These are phyloP conservation scores for Iodosphaeria phyllophila DNA, from an alignment of 2,329 filamentous ascomycete species.

Conservation along the genomic window DNA sequence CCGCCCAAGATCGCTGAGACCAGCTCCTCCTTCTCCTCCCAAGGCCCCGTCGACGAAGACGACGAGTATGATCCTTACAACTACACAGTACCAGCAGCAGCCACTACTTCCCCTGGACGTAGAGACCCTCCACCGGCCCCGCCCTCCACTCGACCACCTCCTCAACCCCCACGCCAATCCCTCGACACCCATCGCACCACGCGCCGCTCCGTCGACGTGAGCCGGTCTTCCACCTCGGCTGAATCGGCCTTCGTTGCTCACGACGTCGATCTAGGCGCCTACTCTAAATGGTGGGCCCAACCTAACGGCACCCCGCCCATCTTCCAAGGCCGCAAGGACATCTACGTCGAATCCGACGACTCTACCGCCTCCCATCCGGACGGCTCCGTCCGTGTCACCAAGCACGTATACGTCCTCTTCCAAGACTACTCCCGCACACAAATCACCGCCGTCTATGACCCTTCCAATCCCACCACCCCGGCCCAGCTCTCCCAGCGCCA, in stretches of 20 bases:
- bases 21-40: slow-evolving; percentile 40
- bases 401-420: slow-evolving; percentile 75
- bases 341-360: slow-evolving; percentile 70
- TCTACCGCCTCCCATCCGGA: slow-evolving; percentile 49
- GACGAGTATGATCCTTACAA: slow-evolving; percentile 56
- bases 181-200: slow-evolving; percentile 40
- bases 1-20: slow-evolving; percentile 26
- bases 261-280: slow-evolving; percentile 61
- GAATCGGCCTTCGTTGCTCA: slow-evolving; percentile 75
- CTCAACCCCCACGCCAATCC: slow-evolving; percentile 34
- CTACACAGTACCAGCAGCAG: slow-evolving; percentile 24
- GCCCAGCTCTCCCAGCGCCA: slow-evolving; percentile 70
- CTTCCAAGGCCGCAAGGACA: slow-evolving; percentile 66
- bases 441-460: slow-evolving; percentile 63
- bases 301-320: slow-evolving; percentile 61
- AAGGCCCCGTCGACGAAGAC: slow-evolving; percentile 23
- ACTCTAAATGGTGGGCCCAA: slow-evolving; percentile 76
- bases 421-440: slow-evolving; percentile 93
- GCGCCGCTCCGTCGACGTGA: slow-evolving; percentile 53
- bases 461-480: slow-evolving; percentile 52
- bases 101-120: slow-evolving; percentile 27
- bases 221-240: slow-evolving; percentile 46
- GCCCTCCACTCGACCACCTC: slow-evolving; percentile 17
- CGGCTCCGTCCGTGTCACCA: slow-evolving; percentile 53
- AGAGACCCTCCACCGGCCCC: slow-evolving; percentile 23